phyloP scores from a whole-genome alignment of 495 filamentous ascomycete species.

The Tuber indicum region DNA sequence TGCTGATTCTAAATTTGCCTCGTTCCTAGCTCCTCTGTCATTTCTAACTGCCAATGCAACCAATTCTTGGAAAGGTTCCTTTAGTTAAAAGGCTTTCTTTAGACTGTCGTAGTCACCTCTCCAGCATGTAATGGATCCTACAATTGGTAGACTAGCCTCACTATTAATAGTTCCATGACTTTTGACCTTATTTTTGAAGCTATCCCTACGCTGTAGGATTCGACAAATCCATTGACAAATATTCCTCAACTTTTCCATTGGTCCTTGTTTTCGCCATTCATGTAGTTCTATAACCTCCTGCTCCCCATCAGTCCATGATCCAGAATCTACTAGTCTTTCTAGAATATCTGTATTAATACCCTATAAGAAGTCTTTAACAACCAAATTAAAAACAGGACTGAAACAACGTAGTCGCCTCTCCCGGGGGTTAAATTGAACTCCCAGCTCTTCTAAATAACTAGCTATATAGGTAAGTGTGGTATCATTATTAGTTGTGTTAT shows the following conservation, averaged over 20 bases:
- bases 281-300: slow-evolving; percentile 6
- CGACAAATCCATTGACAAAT: slow-evolving; percentile 11
- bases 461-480: slow-evolving; percentile 8
- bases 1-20: no score
- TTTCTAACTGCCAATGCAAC: slow-evolving; percentile 6
- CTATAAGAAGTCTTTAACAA: slow-evolving; percentile 13
- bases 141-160: no score
- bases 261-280: slow-evolving; percentile 19
- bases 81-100: slow-evolving; percentile 9
- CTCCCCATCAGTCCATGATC: not conserved
- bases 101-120: slow-evolving; percentile 19
- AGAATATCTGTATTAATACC: not conserved
- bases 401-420: slow-evolving; percentile 10
- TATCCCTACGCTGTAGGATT: slow-evolving; percentile 8
- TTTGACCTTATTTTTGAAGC: slow-evolving; percentile 12
- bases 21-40: not conserved
- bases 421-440: slow-evolving; percentile 8
- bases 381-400: slow-evolving; percentile 22
- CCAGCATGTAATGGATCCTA: slow-evolving; percentile 21
- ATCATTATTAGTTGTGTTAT: slow-evolving; percentile 25
- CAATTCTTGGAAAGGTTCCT: slow-evolving; percentile 19
- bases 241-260: slow-evolving; percentile 27
- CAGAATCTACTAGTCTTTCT: not conserved
- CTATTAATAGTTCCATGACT: not conserved
- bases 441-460: not conserved